Evolutionary conservation across 805 yeast genomes (phyloP).

Genomic region (Candida silvicultrix): DNA sequence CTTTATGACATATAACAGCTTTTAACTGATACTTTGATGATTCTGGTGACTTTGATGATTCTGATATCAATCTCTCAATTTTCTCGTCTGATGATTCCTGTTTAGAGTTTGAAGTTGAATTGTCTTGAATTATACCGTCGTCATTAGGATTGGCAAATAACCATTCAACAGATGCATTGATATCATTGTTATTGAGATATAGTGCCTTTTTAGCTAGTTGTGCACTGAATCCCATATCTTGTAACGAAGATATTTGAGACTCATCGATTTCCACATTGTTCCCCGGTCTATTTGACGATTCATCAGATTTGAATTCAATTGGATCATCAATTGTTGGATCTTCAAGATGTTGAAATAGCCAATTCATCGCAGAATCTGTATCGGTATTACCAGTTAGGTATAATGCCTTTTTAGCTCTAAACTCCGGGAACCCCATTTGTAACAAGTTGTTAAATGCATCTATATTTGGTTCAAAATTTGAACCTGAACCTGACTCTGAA

Average conservation of each 20-base stretch:
- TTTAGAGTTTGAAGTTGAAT: constrained; percentile 10
- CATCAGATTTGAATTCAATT: constrained; percentile 14
- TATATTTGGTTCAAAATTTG: constrained; percentile 50
- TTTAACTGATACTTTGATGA: constrained; percentile 39
- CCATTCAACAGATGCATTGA: constrained; percentile 87
- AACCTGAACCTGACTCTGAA: no score
- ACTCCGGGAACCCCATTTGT: constrained; percentile 85
- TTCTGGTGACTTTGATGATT: not conserved
- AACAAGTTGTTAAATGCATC: constrained; percentile 47
- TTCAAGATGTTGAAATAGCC: constrained; percentile 88
- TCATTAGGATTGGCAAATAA: constrained; percentile 78
- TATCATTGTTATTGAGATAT: constrained; percentile 46
- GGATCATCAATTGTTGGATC: constrained; percentile 67
- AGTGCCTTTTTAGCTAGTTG: constrained; percentile 72
- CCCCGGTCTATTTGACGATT: no score
- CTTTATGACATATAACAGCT: constrained; percentile 80
- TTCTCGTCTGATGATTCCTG: constrained; percentile 5
- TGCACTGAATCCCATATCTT: constrained; percentile 72
- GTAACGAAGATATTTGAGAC: constrained; percentile 41
- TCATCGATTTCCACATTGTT: constrained; percentile 3
- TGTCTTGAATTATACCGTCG: constrained; percentile 46
- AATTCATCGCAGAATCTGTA: constrained; percentile 76
- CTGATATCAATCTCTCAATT: constrained; percentile 1
- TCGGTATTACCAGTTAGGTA: constrained; percentile 61
- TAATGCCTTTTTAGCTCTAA: constrained; percentile 60